Base-by-base conservation (phyloP, 306 rosid species). In the Acacia acuminata region DNA sequence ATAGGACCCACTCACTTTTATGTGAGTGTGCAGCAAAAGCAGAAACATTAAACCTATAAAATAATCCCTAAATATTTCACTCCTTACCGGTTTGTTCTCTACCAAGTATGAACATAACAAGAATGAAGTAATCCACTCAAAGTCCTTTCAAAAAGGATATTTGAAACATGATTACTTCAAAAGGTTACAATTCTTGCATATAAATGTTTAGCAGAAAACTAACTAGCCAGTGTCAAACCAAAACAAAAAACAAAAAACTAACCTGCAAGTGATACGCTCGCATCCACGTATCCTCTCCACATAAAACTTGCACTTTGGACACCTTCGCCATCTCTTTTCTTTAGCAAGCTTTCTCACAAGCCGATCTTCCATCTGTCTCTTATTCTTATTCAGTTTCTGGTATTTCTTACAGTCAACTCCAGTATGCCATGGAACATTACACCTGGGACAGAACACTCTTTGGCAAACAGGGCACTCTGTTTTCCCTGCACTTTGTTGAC, bases 181-280 rank as follows among this genome's bases (percentile, higher is more conserved):
- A 44, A 44, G n/a, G n/a, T 44, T 11, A 44, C n/a, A n/a, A n/a
- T 44, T 44, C 48, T 44, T 48, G 17, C 53, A 48, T 11, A 48
- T 15, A 51, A 34, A 38, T 38, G 1, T 38, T 38, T 38, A 38
- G 1, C 8, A 38, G 42, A 60, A 73, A 80, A 64, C n/a, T 77
- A 3, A 90, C 96, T 93, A 88, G 92, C 94, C 90, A n/a, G n/a
- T n/a, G n/a, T n/a, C n/a, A n/a, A n/a, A n/a, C 7, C 40, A 5
- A 36, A 36, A 36, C 5, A 36, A 5, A 5, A 5, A 36, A 36
- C n/a, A 50, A 32, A 60, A 73, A 79, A 64, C 78, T 77, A 3
- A 90, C 97, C 94, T 90, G 92, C 94, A 93, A n/a, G 69, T 76
- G 43, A 90, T 86, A 30, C 86, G 89, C 63, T 71, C 22, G 67